A percentile compares a stretch with the other conserved stretches of the same genome.
Evolutionary conservation across 805 yeast species (phyloP).

Genomic region (Metschnikowia gelsemii): DNA sequence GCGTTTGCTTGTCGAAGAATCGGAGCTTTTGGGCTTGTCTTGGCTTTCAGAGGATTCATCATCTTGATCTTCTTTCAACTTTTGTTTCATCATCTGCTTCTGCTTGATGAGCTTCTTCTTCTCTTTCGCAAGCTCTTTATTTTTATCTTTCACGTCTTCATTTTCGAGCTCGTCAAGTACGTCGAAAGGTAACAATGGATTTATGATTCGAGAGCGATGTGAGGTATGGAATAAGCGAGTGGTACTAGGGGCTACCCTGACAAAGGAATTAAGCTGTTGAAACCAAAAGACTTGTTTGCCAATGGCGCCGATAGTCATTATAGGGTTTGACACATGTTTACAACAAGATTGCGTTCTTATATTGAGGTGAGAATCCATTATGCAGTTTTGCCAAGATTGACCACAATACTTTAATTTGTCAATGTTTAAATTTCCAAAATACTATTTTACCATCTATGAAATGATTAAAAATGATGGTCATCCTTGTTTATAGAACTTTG

Average conservation of each 20-base stretch:
- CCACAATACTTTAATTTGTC: too few species aligned
- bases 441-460: too few species aligned
- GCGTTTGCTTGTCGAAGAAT: not conserved
- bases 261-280: not conserved
- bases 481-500: too few species aligned
- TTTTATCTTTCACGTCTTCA: constrained; percentile 30
- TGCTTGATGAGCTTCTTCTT: constrained; percentile 27
- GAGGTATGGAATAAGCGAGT: constrained; percentile 3
- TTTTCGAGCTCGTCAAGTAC: constrained; percentile 36
- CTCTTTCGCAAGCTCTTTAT: constrained; percentile 29
- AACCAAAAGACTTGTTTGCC: not conserved
- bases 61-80: constrained; percentile 3
- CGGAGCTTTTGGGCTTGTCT: not conserved
- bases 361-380: too few species aligned
- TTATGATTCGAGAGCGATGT: constrained; percentile 19
- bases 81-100: constrained; percentile 20
- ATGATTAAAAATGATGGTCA: too few species aligned
- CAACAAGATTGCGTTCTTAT: too few species aligned
- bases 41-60: not conserved
- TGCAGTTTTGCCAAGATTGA: too few species aligned
- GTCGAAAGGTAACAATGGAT: constrained; percentile 45
- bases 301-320: not conserved
- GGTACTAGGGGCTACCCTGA: not conserved
- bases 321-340: not conserved
- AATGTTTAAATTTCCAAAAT: too few species aligned